Percentiles rank a stretch among this genome's conserved stretches.
Conservation (phyloP, 1,139 yeast species). For the Suhomyces choctaworum region DNA sequence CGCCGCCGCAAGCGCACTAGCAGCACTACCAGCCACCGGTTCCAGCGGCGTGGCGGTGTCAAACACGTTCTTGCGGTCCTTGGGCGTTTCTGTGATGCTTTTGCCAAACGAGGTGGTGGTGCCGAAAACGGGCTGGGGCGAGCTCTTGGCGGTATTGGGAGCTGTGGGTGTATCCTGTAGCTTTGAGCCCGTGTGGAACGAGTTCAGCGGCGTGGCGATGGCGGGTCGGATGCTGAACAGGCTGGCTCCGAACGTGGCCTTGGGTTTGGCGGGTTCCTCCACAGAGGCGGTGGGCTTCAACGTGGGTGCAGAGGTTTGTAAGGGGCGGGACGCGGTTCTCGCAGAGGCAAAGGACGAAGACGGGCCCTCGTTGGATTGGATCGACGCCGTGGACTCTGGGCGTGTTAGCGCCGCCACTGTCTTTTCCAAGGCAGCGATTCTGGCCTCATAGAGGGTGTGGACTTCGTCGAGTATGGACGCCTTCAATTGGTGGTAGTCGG, state of each 20-base stretch:
- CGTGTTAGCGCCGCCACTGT: conserved; percentile 20
- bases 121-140: conserved; percentile 41
- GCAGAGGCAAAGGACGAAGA: neutral
- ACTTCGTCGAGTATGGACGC: conserved; percentile 9
- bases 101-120: conserved; percentile 61
- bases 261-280: conserved; percentile 11
- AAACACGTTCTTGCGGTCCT: conserved; percentile 38
- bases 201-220: conserved; percentile 24
- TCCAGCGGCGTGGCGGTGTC: conserved; percentile 15
- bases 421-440: conserved; percentile 23
- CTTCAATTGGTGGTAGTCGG: conserved; percentile 4
- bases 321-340: neutral
- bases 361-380: neutral
- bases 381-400: neutral
- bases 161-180: conserved; percentile 14
- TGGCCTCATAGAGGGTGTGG: conserved; percentile 18
- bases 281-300: neutral
- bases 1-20: neutral
- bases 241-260: conserved; percentile 35
- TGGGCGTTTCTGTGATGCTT: conserved; percentile 23
- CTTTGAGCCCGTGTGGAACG: conserved; percentile 15
- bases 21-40: conserved; percentile 2
- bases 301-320: neutral
- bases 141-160: conserved; percentile 12
- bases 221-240: conserved; percentile 26